Percentiles rank a stretch among this genome's conserved stretches.
Evolutionary conservation across 441 rosid genomes (phyloP).

Genomic region (Gossypium davidsonii): DNA sequence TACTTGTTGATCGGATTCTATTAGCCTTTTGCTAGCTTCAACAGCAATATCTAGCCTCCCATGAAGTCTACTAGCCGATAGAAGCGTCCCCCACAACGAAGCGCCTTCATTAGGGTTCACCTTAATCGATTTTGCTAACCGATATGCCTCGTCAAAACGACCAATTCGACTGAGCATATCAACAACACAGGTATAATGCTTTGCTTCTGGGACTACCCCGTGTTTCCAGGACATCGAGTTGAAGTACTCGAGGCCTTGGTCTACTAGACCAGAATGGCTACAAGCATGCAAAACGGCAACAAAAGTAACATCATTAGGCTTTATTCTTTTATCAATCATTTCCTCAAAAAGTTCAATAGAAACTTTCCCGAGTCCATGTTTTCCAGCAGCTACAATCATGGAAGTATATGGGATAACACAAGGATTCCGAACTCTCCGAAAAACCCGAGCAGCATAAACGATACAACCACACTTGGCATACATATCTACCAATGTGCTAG

Average conservation of each 20-base stretch:
- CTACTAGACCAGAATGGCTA: conserved; percentile 70
- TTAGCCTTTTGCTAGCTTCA: conserved; percentile 52
- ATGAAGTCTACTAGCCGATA: conserved; percentile 66
- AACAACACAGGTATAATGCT: conserved; percentile 9
- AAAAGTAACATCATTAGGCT: conserved; percentile 66
- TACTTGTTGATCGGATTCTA: conserved; percentile 51
- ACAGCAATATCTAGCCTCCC: conserved; percentile 65
- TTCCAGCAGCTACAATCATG: conserved; percentile 69
- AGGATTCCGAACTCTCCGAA: conserved; percentile 39
- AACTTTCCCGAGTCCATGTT: conserved; percentile 56
- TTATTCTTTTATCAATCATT: conserved; percentile 49
- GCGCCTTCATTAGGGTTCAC: conserved; percentile 47
- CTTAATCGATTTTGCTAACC: conserved; percentile 41
- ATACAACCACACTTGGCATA: conserved; percentile 67
- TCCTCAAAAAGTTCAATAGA: conserved; percentile 53
- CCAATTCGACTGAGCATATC: neutral
- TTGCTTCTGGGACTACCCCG: conserved; percentile 47
- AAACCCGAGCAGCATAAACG: conserved; percentile 47
- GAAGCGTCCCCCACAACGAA: conserved; percentile 66
- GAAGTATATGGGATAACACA: conserved; percentile 66
- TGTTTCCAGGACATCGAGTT: conserved; percentile 42
- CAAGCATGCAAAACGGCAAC: conserved; percentile 67
- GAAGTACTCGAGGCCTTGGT: conserved; percentile 50
- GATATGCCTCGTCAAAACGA: conserved; percentile 63
- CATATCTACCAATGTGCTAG: conserved; percentile 70